Percentiles rank a stretch among this genome's conserved stretches.
These are phyloP conservation scores for Sugiyamaella novakii DNA, from an alignment of 1,139 yeast species.

Conservation along the genomic window DNA sequence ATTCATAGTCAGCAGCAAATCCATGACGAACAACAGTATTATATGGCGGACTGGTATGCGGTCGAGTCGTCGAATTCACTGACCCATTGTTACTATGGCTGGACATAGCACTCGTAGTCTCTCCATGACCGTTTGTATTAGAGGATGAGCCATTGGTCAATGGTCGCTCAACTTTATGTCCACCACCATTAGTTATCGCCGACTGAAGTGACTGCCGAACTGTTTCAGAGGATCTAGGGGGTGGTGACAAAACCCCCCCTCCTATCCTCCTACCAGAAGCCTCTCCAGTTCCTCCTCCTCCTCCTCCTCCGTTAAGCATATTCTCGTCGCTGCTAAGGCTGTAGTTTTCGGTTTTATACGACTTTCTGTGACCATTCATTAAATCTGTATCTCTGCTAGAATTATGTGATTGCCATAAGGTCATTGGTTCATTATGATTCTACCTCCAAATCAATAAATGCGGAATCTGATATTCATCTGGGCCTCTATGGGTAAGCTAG, in stretches of 20 bases:
- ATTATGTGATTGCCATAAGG: slow-evolving; percentile 15
- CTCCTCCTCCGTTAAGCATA: background rate
- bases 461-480: no score
- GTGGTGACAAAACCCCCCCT: background rate
- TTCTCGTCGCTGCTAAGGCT: slow-evolving; percentile 1
- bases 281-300: background rate
- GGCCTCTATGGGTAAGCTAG: no score
- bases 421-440: slow-evolving; percentile 9
- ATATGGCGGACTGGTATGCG: slow-evolving; percentile 19
- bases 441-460: no score
- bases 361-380: slow-evolving; percentile 9
- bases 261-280: background rate
- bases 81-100: slow-evolving; percentile 1
- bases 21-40: slow-evolving; percentile 61
- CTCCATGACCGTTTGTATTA: slow-evolving; percentile 2
- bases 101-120: no score
- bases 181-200: background rate
- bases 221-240: background rate
- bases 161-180: background rate
- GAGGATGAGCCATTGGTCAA: background rate
- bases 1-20: slow-evolving; percentile 65
- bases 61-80: background rate
- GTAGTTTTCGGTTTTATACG: background rate
- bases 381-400: slow-evolving; percentile 1
- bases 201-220: background rate